These are phyloP conservation scores for Arachis hypogaea DNA, from an alignment of 306 rosid species.

Conservation along the genomic window DNA sequence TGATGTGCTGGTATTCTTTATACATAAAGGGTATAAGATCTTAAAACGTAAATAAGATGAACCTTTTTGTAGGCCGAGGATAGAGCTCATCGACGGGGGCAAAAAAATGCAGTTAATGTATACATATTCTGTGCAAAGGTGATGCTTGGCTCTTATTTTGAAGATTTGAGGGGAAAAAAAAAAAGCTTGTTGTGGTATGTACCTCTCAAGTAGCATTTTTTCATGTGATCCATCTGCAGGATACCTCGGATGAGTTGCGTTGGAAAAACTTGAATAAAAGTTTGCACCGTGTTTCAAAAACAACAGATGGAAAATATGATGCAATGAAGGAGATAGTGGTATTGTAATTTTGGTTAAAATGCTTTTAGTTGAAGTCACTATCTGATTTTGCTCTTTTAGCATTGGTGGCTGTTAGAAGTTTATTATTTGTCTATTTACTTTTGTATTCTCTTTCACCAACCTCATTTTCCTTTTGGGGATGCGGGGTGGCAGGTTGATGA, in stretches of 20 bases:
- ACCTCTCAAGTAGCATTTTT: conserved; percentile 34
- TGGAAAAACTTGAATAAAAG: conserved; percentile 82
- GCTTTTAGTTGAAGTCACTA: conserved; percentile 4
- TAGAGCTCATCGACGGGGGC: conserved; percentile 98
- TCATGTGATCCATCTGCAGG: conserved; percentile 58
- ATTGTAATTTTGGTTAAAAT: background rate
- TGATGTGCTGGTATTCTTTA: conserved; percentile 20
- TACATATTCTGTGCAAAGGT: conserved; percentile 93
- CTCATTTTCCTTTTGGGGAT: conserved; percentile 35
- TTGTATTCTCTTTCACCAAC: conserved; percentile 33
- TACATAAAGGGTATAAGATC: conserved; percentile 3
- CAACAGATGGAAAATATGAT: conserved; percentile 88
- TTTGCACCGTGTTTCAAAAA: conserved; percentile 75
- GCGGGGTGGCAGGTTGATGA: conserved; percentile 73
- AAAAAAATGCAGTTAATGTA: conserved; percentile 86
- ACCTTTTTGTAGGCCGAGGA: conserved; percentile 83
- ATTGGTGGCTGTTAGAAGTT: conserved; percentile 4
- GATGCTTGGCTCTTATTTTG: conserved; percentile 35
- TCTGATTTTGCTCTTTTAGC: background rate
- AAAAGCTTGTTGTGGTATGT: conserved; percentile 21
- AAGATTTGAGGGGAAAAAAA: background rate
- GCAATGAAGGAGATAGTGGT: conserved; percentile 75
- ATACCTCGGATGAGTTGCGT: conserved; percentile 74
- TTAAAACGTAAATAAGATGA: conserved; percentile 34
- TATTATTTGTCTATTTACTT: background rate